Percentiles rank a stretch among this genome's conserved stretches.
phyloP scores from a whole-genome alignment of 2,329 filamentous ascomycete species.

The Elsinoe arachidis region DNA sequence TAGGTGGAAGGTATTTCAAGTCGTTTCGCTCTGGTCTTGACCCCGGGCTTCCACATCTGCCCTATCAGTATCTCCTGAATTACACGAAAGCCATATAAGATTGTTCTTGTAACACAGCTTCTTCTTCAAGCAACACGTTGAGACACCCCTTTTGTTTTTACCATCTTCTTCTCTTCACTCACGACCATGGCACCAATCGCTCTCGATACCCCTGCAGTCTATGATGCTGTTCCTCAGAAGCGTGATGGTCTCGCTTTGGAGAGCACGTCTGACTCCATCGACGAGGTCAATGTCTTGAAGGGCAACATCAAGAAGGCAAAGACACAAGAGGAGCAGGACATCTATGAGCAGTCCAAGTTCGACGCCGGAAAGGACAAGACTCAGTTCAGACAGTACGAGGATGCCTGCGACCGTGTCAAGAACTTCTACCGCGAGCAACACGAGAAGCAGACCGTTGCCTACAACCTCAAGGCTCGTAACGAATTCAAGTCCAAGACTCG shows the following conservation, averaged over 20 bases:
- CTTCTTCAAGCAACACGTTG: background rate
- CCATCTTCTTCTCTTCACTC: background rate
- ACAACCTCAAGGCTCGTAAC: slow-evolving; percentile 74
- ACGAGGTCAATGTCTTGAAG: slow-evolving; percentile 53
- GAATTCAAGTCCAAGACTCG: slow-evolving; percentile 58
- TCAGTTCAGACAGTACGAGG: slow-evolving; percentile 73
- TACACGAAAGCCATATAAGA: background rate
- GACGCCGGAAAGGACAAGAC: slow-evolving; percentile 70
- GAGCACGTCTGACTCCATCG: slow-evolving; percentile 50
- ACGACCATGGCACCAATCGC: slow-evolving; percentile 38
- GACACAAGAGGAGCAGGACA: slow-evolving; percentile 38
- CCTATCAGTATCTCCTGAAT: slow-evolving; percentile 3
- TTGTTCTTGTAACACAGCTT: background rate
- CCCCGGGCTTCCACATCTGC: background rate
- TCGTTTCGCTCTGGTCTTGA: background rate
- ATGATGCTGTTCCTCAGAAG: slow-evolving; percentile 39
- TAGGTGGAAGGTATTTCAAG: slow-evolving; percentile 10
- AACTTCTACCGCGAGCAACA: slow-evolving; percentile 71
- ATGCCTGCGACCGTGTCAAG: slow-evolving; percentile 75
- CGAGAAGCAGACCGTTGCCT: slow-evolving; percentile 66
- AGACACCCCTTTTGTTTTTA: background rate
- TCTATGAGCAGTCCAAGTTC: slow-evolving; percentile 56
- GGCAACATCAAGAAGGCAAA: slow-evolving; percentile 44
- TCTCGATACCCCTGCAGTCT: slow-evolving; percentile 35
- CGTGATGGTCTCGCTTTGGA: slow-evolving; percentile 51